phyloP scores from a whole-genome alignment of 495 filamentous ascomycete genomes.

The Xylaria palmicola region DNA sequence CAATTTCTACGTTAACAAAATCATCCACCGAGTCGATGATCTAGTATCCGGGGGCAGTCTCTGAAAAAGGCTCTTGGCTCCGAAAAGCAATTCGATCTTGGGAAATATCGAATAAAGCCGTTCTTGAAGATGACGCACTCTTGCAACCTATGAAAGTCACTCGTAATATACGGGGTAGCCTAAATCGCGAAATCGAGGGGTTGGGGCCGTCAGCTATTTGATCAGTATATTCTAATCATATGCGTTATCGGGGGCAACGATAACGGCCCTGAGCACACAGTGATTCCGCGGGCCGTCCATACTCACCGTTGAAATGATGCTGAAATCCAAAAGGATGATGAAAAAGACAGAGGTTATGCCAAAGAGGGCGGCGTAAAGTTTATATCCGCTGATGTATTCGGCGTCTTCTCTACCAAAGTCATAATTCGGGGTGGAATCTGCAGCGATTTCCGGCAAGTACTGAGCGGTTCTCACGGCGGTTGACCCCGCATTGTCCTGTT shows the following conservation, averaged over 20 bases:
- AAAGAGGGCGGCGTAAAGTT: not conserved
- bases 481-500: not conserved
- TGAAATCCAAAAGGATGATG: constrained; percentile 1
- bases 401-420: not conserved
- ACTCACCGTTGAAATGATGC: not conserved
- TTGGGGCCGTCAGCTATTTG: not conserved
- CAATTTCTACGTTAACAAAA: not conserved
- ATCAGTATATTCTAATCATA: not conserved
- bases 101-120: not conserved
- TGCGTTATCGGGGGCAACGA: not conserved
- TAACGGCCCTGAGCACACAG: not conserved
- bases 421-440: not conserved
- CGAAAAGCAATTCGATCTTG: not conserved
- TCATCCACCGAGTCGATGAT: not conserved
- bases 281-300: not conserved
- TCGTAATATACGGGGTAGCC: not conserved
- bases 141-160: not conserved
- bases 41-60: not conserved
- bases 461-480: not conserved
- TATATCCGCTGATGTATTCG: not conserved
- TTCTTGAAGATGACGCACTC: not conserved
- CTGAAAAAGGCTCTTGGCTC: not conserved
- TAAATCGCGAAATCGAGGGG: not conserved
- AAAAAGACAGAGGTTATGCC: not conserved
- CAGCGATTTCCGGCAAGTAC: not conserved